These are phyloP conservation scores for Cyberlindnera amylophila DNA, from an alignment of 805 yeast genomes.

Conservation along the genomic window DNA sequence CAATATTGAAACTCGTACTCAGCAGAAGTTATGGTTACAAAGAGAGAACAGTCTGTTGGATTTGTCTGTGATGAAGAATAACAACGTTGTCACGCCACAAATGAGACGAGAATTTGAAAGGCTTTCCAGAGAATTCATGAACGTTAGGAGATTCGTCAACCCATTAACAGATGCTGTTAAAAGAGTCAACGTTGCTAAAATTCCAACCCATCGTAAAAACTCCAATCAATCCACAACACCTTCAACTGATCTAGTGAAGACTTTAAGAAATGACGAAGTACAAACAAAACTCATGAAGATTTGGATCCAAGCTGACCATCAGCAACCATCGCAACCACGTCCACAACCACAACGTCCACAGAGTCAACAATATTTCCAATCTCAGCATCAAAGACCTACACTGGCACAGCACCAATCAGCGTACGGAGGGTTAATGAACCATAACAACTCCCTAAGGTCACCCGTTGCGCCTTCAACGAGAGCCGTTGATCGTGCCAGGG, in stretches of 20 bases:
- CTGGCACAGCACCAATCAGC: slow-evolving; percentile 5
- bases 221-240: neutral
- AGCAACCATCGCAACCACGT: slow-evolving; percentile 5
- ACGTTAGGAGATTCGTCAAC: slow-evolving; percentile 62
- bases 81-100: slow-evolving; percentile 37
- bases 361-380: slow-evolving; percentile 12
- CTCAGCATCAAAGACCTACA: slow-evolving; percentile 17
- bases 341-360: slow-evolving; percentile 6
- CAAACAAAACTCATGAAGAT: slow-evolving; percentile 23
- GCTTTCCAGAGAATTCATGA: slow-evolving; percentile 68
- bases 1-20: slow-evolving; percentile 65
- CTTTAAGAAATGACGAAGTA: slow-evolving; percentile 13
- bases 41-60: slow-evolving; percentile 70
- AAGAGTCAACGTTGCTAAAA: slow-evolving; percentile 36
- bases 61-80: slow-evolving; percentile 27
- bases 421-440: neutral
- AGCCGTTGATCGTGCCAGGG: slow-evolving; percentile 35
- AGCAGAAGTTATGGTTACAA: slow-evolving; percentile 80
- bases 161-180: slow-evolving; percentile 65
- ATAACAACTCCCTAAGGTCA: slow-evolving; percentile 10
- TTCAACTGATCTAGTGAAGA: slow-evolving; percentile 3
- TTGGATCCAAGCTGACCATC: slow-evolving; percentile 24
- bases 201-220: neutral
- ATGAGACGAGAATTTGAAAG: slow-evolving; percentile 76
- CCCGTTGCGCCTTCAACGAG: slow-evolving; percentile 35